Evolutionary conservation across 306 rosid genomes (phyloP).

Genomic region (Lagenaria siceraria): DNA sequence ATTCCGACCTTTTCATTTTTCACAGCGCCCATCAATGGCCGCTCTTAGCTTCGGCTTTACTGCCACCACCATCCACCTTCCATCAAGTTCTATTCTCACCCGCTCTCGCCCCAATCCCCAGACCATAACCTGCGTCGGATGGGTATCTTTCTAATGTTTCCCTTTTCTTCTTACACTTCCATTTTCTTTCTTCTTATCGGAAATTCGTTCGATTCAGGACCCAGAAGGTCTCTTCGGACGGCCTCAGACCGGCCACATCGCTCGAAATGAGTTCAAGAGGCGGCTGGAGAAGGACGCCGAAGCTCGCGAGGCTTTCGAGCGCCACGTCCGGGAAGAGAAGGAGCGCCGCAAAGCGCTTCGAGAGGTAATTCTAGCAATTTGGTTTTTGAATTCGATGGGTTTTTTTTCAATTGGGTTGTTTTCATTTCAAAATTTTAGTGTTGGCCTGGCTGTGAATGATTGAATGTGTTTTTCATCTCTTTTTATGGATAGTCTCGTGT

Average conservation of each 20-base stretch:
- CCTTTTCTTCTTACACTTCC: neutral
- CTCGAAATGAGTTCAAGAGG: constrained; percentile 48
- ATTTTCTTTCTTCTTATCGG: neutral
- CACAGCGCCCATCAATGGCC: constrained; percentile 33
- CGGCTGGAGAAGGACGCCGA: constrained; percentile 68
- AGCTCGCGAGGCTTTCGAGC: constrained; percentile 67
- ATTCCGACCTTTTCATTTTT: neutral
- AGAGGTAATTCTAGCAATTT: constrained; percentile 22
- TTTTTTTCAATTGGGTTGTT: neutral
- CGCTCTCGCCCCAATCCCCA: constrained; percentile 14
- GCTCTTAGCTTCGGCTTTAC: constrained; percentile 52
- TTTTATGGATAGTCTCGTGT: constrained; percentile 35
- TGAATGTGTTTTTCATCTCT: neutral
- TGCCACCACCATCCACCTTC: constrained; percentile 12
- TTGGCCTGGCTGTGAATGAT: neutral
- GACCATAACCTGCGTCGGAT: constrained; percentile 36
- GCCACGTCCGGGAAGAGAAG: constrained; percentile 56
- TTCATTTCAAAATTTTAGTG: neutral
- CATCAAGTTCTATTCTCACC: neutral
- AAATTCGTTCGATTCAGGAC: constrained; percentile 32
- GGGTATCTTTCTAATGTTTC: constrained; percentile 32
- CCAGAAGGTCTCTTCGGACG: constrained; percentile 71
- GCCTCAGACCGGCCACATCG: constrained; percentile 63
- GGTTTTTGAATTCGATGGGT: neutral
- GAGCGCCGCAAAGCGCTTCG: constrained; percentile 65